A percentile compares a stretch with the other conserved stretches of the same genome.
Conservation (phyloP, 2,329 filamentous ascomycete species). For the Pezicula rhizophila region DNA sequence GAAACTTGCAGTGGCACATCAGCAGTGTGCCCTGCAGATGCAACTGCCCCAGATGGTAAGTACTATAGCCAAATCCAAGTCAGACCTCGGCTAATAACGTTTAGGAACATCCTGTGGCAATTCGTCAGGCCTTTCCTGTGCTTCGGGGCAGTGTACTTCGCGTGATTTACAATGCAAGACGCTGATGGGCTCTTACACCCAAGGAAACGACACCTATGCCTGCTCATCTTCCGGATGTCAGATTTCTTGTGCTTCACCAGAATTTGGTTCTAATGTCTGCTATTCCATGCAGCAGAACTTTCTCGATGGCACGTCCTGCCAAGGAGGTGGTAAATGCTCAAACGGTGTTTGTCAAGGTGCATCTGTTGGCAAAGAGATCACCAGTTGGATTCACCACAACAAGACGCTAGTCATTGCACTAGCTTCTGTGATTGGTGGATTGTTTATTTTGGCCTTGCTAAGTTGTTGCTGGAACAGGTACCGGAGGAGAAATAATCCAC, state of each 20-base stretch:
- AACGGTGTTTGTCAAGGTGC: constrained; percentile 74
- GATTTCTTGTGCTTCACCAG: constrained; percentile 66
- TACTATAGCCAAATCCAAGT: neutral
- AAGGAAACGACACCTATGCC: constrained; percentile 71
- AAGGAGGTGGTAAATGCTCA: constrained; percentile 69
- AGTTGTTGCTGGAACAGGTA: constrained; percentile 59
- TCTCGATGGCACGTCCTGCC: constrained; percentile 82
- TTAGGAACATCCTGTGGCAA: constrained; percentile 60
- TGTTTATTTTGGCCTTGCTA: constrained; percentile 64
- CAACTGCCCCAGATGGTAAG: constrained; percentile 60
- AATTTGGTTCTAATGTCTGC: constrained; percentile 61
- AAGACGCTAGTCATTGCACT: constrained; percentile 80
- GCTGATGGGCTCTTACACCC: constrained; percentile 69
- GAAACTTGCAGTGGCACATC: constrained; percentile 74
- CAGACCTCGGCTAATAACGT: constrained; percentile 7
- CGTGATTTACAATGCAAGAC: constrained; percentile 84
- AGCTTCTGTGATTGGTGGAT: constrained; percentile 61
- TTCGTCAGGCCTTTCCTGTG: constrained; percentile 57
- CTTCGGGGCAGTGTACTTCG: constrained; percentile 90
- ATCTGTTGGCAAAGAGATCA: constrained; percentile 63
- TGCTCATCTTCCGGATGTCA: constrained; percentile 70
- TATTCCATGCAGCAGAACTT: constrained; percentile 83
- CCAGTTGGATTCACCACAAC: constrained; percentile 70
- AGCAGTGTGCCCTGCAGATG: constrained; percentile 69
- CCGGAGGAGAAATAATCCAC: constrained; percentile 18